Percentiles rank a stretch among this genome's conserved stretches.
These are phyloP conservation scores for Vaccinium vitisidaea DNA, from an alignment of 148 eudicot species.

Conservation along the genomic window DNA sequence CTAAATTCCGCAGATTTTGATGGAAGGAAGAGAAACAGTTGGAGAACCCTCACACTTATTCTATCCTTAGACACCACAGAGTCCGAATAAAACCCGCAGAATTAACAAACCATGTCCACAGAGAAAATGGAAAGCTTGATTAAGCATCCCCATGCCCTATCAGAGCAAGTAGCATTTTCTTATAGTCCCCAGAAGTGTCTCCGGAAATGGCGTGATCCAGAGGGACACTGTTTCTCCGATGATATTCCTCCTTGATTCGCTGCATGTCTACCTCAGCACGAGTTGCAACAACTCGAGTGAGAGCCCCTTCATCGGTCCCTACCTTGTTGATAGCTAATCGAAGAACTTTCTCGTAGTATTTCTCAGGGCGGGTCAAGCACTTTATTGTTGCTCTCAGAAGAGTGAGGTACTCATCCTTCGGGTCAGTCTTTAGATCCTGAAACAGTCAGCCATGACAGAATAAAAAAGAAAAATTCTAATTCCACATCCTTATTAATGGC, in stretches of 20 bases:
- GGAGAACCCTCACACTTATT: background rate
- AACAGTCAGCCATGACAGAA: background rate
- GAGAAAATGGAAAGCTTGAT: background rate
- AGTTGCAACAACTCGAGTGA: constrained; percentile 78
- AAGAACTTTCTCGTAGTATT: constrained; percentile 76
- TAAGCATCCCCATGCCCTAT: constrained; percentile 58
- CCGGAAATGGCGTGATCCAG: constrained; percentile 64
- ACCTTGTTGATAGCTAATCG: constrained; percentile 62
- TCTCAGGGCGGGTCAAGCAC: constrained; percentile 80
- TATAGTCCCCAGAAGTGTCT: constrained; percentile 84
- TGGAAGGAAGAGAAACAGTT: background rate
- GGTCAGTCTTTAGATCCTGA: constrained; percentile 73
- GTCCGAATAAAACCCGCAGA: background rate
- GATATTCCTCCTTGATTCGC: constrained; percentile 75
- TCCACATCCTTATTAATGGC: background rate
- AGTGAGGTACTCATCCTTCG: constrained; percentile 61
- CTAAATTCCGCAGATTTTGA: background rate
- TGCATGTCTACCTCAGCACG: constrained; percentile 79
- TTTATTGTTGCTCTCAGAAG: constrained; percentile 70
- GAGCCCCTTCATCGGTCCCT: constrained; percentile 89
- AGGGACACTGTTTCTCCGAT: constrained; percentile 67
- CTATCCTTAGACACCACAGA: background rate
- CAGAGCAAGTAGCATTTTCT: constrained; percentile 75
- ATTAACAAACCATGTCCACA: background rate
- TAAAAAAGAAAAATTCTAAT: background rate